These are phyloP conservation scores for Leccinum solheimii DNA, from an alignment of 1,284 basidiomycete species.

Conservation along the genomic window DNA sequence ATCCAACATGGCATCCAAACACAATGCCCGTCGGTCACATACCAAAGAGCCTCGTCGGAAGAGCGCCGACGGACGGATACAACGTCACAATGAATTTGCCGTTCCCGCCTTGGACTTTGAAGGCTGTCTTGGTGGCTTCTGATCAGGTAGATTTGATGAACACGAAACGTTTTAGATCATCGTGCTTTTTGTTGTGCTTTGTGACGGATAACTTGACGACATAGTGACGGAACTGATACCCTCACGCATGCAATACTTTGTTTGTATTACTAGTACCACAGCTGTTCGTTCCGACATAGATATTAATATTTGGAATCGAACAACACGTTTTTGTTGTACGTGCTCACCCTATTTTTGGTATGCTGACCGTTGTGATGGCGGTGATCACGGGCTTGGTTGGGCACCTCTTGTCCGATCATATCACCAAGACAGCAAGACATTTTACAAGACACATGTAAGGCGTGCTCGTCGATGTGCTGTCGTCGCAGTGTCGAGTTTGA, in stretches of 20 bases:
- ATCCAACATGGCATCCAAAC: slow-evolving; percentile 23
- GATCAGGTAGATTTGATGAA: slow-evolving; percentile 15
- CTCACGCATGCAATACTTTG: slow-evolving; percentile 21
- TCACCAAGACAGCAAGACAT: slow-evolving; percentile 1
- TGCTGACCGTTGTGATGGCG: not conserved
- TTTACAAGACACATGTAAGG: not conserved
- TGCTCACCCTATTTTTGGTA: not conserved
- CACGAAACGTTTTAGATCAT: slow-evolving; percentile 9
- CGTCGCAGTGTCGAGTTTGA: not conserved
- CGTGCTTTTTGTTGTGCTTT: slow-evolving; percentile 6
- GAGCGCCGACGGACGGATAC: slow-evolving; percentile 28
- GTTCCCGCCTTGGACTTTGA: slow-evolving; percentile 36
- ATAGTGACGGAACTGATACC: slow-evolving; percentile 29
- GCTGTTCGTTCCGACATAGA: slow-evolving; percentile 23
- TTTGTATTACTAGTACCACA: slow-evolving; percentile 24
- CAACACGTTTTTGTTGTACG: not conserved
- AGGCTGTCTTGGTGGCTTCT: slow-evolving; percentile 52
- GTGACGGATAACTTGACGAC: slow-evolving; percentile 10
- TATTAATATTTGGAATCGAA: not conserved
- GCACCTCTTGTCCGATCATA: not conserved
- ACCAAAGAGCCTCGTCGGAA: slow-evolving; percentile 16
- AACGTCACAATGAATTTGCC: slow-evolving; percentile 28
- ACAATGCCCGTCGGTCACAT: slow-evolving; percentile 17
- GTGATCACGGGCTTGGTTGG: not conserved
- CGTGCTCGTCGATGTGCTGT: not conserved